Percentiles rank a stretch among this genome's conserved stretches.
Conservation (phyloP, 805 yeast species). For the Wickerhamiella domercqiae region DNA sequence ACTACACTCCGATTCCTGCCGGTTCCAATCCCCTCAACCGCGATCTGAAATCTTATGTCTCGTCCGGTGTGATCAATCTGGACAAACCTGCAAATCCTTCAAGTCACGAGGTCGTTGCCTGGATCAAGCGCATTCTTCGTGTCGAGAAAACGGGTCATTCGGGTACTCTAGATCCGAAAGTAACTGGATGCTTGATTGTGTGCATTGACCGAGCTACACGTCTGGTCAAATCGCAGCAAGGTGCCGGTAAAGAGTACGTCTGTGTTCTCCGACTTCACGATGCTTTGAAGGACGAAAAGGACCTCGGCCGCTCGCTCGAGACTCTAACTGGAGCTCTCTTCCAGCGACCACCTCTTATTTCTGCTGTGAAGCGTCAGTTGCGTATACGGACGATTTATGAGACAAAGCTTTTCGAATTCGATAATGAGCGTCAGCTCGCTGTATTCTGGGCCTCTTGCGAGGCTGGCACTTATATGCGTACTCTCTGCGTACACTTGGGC, state of each 20-base stretch:
- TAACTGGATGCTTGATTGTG: constrained; percentile 95
- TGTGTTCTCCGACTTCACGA: constrained; percentile 95
- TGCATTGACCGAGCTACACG: constrained; percentile 98
- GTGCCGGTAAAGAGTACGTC: constrained; percentile 99
- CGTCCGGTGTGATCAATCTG: constrained; percentile 91
- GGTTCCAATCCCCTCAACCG: constrained; percentile 92
- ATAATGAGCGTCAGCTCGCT: constrained; percentile 89
- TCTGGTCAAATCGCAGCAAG: constrained; percentile 95
- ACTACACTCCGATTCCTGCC: constrained; percentile 92
- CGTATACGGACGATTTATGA: constrained; percentile 97
- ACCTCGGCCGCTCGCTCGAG: constrained; percentile 73
- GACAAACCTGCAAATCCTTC: constrained; percentile 98
- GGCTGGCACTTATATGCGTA: constrained; percentile 99
- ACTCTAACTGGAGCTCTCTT: constrained; percentile 95
- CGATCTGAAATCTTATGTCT: constrained; percentile 75
- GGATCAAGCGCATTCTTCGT: constrained; percentile 93
- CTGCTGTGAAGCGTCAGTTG: constrained; percentile 97
- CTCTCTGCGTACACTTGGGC: constrained; percentile 96
- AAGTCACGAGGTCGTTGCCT: constrained; percentile 97
- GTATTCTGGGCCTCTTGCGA: constrained; percentile 99
- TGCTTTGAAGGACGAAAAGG: constrained; percentile 78
- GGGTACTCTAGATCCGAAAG: constrained; percentile 97
- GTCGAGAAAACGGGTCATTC: constrained; percentile 98
- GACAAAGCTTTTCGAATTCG: constrained; percentile 88
- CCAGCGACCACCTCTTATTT: constrained; percentile 97